Evolutionary conservation across 352 stramenopile genomes (phyloP).

Genomic region (Phytophthora tubulina): DNA sequence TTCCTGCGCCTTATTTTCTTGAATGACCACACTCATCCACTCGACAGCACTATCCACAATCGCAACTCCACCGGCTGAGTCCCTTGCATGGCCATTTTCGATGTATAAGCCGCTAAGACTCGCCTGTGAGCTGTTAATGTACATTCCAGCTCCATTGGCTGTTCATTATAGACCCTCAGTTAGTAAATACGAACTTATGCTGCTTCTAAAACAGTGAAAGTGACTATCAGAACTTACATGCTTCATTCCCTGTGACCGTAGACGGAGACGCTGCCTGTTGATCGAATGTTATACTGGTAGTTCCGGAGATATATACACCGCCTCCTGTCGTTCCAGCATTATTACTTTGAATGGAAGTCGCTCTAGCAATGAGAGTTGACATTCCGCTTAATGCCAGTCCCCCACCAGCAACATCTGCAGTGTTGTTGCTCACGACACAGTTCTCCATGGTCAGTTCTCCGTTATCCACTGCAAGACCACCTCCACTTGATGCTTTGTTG

Average conservation of each 20-base stretch:
- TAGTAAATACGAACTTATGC: slow-evolving; percentile 1
- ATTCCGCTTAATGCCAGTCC: slow-evolving; percentile 25
- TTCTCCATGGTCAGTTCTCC: slow-evolving; percentile 25
- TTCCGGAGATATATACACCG: slow-evolving; percentile 28
- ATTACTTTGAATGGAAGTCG: slow-evolving; percentile 28
- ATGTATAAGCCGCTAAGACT: slow-evolving; percentile 18
- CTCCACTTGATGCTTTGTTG: slow-evolving; percentile 31
- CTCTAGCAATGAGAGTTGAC: slow-evolving; percentile 1
- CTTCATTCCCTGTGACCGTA: slow-evolving; percentile 34
- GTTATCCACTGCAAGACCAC: slow-evolving; percentile 31
- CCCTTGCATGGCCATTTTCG: slow-evolving; percentile 20
- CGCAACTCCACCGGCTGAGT: slow-evolving; percentile 31
- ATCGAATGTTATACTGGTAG: slow-evolving; percentile 22
- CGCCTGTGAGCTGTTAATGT: slow-evolving; percentile 29
- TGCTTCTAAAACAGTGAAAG: not conserved
- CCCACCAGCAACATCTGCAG: slow-evolving; percentile 20
- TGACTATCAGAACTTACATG: slow-evolving; percentile 27
- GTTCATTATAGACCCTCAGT: not conserved
- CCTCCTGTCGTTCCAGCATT: slow-evolving; percentile 21
- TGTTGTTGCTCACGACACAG: slow-evolving; percentile 26
- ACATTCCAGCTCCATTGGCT: slow-evolving; percentile 48
- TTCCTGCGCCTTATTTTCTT: slow-evolving; percentile 21
- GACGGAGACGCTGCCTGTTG: slow-evolving; percentile 10
- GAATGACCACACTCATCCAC: slow-evolving; percentile 31
- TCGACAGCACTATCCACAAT: slow-evolving; percentile 33